Evolutionary conservation across 208 protist genomes (phyloP).

Genomic region (Porcisia hertigi): DNA sequence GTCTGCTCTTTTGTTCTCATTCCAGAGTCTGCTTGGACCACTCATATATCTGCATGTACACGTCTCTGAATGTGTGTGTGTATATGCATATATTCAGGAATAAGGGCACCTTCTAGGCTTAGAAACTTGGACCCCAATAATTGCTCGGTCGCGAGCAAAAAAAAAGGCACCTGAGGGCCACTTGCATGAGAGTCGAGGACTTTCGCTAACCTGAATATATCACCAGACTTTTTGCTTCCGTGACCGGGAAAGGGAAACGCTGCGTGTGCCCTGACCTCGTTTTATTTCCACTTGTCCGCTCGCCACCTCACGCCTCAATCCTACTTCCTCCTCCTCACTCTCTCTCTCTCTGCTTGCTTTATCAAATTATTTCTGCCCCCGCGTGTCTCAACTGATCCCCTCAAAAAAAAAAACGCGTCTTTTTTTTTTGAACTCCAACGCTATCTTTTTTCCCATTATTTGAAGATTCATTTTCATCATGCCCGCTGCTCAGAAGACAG

Average conservation of each 20-base stretch:
- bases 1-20: not conserved
- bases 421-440: not conserved
- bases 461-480: conserved; percentile 32
- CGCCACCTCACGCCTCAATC: not conserved
- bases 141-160: too few relatives aligned
- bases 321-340: not conserved
- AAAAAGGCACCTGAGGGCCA: not conserved
- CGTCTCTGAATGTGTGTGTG: not conserved
- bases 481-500: conserved; percentile 50
- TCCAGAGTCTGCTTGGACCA: not conserved
- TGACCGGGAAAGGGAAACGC: not conserved
- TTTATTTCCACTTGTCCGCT: not conserved
- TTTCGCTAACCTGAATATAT: not conserved
- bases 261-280: not conserved
- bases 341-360: not conserved
- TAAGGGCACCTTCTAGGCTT: not conserved
- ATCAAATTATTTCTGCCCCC: not conserved
- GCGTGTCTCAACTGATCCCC: not conserved
- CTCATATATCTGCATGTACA: too few relatives aligned
- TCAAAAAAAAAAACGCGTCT: not conserved
- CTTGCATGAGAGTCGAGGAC: not conserved
- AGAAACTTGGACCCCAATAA: not conserved
- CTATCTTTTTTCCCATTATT: not conserved
- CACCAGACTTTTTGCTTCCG: not conserved
- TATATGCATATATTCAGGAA: not conserved